Base-by-base conservation (phyloP, 2,329 filamentous ascomycete species). In the Pseudopyrenochaeta lycopersici region DNA sequence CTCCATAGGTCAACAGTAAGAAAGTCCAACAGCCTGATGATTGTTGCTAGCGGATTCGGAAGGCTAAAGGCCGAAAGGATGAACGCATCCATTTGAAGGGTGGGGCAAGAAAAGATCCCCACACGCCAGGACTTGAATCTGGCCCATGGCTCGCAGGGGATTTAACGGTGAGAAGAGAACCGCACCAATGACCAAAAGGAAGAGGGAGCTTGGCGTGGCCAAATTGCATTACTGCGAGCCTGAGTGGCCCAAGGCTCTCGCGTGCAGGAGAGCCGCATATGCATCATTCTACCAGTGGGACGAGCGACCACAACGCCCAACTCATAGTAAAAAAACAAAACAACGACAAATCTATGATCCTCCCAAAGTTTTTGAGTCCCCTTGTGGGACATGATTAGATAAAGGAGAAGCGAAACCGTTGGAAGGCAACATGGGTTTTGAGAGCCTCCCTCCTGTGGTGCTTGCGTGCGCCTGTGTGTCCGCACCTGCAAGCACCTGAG, bases 271-370 rank as follows among this genome's bases (percentile, higher is more conserved):
- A 67, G 65, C 57, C 55, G 58, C 56, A 65, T 53, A 68, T 68
- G 70, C 68, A 69, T 67, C 59, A 50, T 63, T 72, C 69, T 72
- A 72, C 49, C 58, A 61, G 56, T 64, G 48, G 36, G 57, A 62
- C 66, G 53, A 72, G 63, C 66, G 61, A 63, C 70, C 68, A 70
- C 66, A 65, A 74, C 68, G 70, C 71, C 70, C 52, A 54, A 45
- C 46, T 39, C 50, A 54, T 42, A 54, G 23, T 27, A 44, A 40
- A 54, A 54, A 58, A 54, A 56, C 38, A 60, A 54, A 44, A 64
- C 48, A 58, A 56, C 51, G 58, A 52, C 51, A 54, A 57, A 62
- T 58, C 60, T 54, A 62, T 57, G 53, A 52, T 58, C 43, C 56
- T 58, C 57, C 62, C 58, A 51, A 56, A 65, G 56, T 68, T 72